Evolutionary conservation across 2,329 filamentous ascomycete genomes (phyloP).

Genomic region (Nothomitra cinnamomea): DNA sequence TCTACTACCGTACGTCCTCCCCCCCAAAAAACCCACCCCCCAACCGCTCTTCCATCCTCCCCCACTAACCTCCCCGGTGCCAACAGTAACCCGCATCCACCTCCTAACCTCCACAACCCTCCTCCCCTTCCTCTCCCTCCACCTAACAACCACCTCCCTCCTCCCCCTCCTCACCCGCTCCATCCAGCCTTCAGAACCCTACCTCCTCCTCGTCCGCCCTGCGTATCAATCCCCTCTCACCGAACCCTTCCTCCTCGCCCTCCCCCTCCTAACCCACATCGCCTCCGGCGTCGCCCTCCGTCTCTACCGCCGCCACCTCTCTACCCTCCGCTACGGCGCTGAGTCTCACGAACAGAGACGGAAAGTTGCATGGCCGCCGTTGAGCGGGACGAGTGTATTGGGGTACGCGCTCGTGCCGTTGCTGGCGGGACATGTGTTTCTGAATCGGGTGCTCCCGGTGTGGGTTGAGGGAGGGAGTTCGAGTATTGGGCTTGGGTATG

Average conservation of each 20-base stretch:
- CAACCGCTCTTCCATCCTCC: neutral
- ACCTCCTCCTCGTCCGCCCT: conserved; percentile 78
- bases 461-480: conserved; percentile 67
- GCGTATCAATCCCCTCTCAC: conserved; percentile 74
- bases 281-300: conserved; percentile 61
- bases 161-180: conserved; percentile 61
- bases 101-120: conserved; percentile 76
- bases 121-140: conserved; percentile 56
- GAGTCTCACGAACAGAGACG: conserved; percentile 36
- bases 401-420: conserved; percentile 55
- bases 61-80: neutral
- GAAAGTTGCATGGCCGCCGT: conserved; percentile 44
- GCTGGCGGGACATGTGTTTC: conserved; percentile 51
- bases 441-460: conserved; percentile 62
- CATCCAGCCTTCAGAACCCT: conserved; percentile 60
- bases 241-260: conserved; percentile 62
- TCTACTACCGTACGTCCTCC: conserved; percentile 51
- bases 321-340: conserved; percentile 58
- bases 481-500: conserved; percentile 69
- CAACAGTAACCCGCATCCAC: conserved; percentile 71
- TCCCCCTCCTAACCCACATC: conserved; percentile 62
- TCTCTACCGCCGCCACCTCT: conserved; percentile 53
- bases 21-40: neutral
- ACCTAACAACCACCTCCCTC: conserved; percentile 66
- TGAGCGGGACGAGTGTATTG: conserved; percentile 52